Conservation (phyloP, 495 filamentous ascomycete species). For the Podospora pseudocomata region DNA sequence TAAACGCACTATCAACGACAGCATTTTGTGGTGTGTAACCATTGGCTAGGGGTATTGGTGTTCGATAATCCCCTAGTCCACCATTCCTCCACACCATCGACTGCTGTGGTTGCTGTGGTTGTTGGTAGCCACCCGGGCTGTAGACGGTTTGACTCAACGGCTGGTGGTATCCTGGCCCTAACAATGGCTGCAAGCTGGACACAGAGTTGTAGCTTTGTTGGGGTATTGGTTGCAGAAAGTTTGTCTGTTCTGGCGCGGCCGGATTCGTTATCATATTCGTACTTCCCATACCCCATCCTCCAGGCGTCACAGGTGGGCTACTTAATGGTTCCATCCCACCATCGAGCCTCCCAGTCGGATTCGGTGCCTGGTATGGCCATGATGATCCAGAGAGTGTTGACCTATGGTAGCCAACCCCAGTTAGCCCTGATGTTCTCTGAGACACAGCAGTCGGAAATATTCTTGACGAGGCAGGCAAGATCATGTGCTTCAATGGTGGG, state of each 20-base stretch:
- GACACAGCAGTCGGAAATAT: constrained; percentile 36
- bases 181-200: constrained; percentile 59
- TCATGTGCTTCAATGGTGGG: constrained; percentile 80
- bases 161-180: constrained; percentile 69
- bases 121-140: constrained; percentile 63
- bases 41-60: constrained; percentile 30
- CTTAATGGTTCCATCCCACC: constrained; percentile 16
- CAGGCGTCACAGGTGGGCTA: constrained; percentile 11
- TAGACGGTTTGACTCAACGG: constrained; percentile 68
- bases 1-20: constrained; percentile 34
- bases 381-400: constrained; percentile 15
- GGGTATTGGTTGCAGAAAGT: constrained; percentile 28
- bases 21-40: constrained; percentile 32
- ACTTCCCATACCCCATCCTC: constrained; percentile 25
- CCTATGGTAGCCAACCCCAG: constrained; percentile 12
- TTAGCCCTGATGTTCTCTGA: constrained; percentile 16
- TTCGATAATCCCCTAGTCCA: constrained; percentile 45
- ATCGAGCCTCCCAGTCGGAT: constrained; percentile 13
- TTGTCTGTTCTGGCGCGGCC: constrained; percentile 16
- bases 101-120: constrained; percentile 49
- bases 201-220: constrained; percentile 39
- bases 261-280: constrained; percentile 15
- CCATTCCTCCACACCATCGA: constrained; percentile 73
- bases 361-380: constrained; percentile 24
- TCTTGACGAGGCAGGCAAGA: constrained; percentile 55